Percentiles rank a stretch among this genome's conserved stretches.
phyloP scores from a whole-genome alignment of 495 filamentous ascomycete genomes.

The Recurvomyces mirabilis region DNA sequence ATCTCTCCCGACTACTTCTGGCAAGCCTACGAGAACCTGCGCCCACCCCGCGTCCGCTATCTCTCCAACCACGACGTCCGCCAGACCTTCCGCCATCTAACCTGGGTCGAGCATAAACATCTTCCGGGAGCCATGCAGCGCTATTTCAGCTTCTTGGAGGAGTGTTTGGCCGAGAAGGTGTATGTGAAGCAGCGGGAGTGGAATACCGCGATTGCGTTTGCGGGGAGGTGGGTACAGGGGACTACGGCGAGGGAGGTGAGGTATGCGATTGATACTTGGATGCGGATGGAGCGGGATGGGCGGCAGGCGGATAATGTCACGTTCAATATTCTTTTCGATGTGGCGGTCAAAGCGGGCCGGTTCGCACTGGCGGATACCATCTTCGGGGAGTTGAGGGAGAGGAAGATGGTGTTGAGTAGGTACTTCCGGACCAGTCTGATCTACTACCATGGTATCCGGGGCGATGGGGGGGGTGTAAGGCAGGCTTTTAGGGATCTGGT shows the following conservation, averaged over 20 bases:
- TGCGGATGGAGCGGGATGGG: slow-evolving; percentile 67
- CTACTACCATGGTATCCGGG: slow-evolving; percentile 64
- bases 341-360: slow-evolving; percentile 73
- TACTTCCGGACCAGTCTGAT: slow-evolving; percentile 69
- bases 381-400: slow-evolving; percentile 62
- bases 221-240: slow-evolving; percentile 54
- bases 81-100: slow-evolving; percentile 56
- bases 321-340: slow-evolving; percentile 86
- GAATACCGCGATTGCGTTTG: slow-evolving; percentile 73
- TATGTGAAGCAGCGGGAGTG: slow-evolving; percentile 57
- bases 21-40: slow-evolving; percentile 48
- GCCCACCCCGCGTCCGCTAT: slow-evolving; percentile 53
- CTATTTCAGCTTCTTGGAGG: slow-evolving; percentile 72
- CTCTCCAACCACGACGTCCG: slow-evolving; percentile 49
- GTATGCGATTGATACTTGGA: slow-evolving; percentile 70
- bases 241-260: slow-evolving; percentile 55
- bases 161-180: slow-evolving; percentile 58
- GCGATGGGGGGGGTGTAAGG: slow-evolving; percentile 57
- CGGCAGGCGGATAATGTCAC: slow-evolving; percentile 42
- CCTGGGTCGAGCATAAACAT: slow-evolving; percentile 44
- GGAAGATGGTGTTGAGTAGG: slow-evolving; percentile 54
- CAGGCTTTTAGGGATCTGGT: slow-evolving; percentile 66
- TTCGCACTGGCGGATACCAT: slow-evolving; percentile 74
- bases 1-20: slow-evolving; percentile 47
- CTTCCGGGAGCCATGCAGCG: slow-evolving; percentile 55